Conservation (phyloP, 2,329 filamentous ascomycete genomes). For the Mariannaea elegans region DNA sequence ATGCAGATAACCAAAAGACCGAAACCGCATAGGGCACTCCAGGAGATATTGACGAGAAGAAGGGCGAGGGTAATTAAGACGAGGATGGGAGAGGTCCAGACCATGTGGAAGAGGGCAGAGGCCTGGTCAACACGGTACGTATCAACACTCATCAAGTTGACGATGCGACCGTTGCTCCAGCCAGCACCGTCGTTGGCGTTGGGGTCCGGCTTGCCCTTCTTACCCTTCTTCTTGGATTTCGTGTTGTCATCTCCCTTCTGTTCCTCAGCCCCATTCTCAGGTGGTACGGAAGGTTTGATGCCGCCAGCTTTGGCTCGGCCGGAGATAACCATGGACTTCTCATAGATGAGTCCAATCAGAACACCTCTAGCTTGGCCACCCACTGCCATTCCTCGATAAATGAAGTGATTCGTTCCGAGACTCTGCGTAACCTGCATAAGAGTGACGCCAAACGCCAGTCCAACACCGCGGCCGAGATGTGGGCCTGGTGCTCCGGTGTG, state of each 20-base stretch:
- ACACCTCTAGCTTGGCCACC: slow-evolving; percentile 85
- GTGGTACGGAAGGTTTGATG: slow-evolving; percentile 42
- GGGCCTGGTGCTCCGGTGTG: slow-evolving; percentile 63
- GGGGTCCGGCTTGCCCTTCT: slow-evolving; percentile 51
- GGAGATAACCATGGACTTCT: slow-evolving; percentile 91
- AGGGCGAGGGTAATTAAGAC: slow-evolving; percentile 82
- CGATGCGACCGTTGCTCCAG: slow-evolving; percentile 91
- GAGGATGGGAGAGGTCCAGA: slow-evolving; percentile 86
- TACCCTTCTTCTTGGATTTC: slow-evolving; percentile 49
- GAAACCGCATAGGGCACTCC: slow-evolving; percentile 90
- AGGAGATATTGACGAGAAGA: slow-evolving; percentile 85
- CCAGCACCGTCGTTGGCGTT: slow-evolving; percentile 72
- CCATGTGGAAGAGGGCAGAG: slow-evolving; percentile 87
- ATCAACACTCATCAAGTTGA: slow-evolving; percentile 95
- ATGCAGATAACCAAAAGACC: slow-evolving; percentile 81
- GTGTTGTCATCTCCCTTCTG: slow-evolving; percentile 51
- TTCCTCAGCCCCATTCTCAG: slow-evolving; percentile 57
- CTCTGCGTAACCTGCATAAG: slow-evolving; percentile 87
- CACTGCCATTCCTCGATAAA: slow-evolving; percentile 91
- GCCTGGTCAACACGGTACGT: slow-evolving; percentile 93
- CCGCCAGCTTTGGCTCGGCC: slow-evolving; percentile 88
- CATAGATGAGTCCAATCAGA: slow-evolving; percentile 87
- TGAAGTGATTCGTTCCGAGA: slow-evolving; percentile 86
- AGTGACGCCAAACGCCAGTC: slow-evolving; percentile 84
- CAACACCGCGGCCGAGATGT: slow-evolving; percentile 77